A percentile compares a stretch with the other conserved stretches of the same genome.
phyloP scores from a whole-genome alignment of 345 rosid genomes.

The Eucalyptus pumila region DNA sequence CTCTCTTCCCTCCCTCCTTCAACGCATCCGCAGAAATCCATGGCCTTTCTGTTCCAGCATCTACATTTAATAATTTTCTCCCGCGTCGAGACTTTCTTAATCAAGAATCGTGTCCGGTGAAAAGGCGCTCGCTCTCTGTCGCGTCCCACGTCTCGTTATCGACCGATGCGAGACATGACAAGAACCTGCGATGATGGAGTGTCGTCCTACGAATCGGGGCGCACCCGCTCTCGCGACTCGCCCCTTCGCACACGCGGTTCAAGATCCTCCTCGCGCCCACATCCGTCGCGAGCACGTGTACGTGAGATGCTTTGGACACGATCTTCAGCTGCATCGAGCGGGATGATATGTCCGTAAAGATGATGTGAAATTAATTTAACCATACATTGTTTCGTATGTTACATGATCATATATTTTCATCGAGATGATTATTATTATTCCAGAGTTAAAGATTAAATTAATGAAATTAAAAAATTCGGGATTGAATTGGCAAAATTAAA shows the following conservation, averaged over 20 bases:
- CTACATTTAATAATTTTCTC: background rate
- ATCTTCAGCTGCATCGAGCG: background rate
- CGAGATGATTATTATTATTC: background rate
- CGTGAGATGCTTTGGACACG: background rate
- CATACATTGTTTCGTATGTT: background rate
- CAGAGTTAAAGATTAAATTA: background rate
- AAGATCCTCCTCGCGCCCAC: background rate
- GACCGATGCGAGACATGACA: background rate
- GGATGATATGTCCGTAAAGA: background rate
- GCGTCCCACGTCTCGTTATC: background rate
- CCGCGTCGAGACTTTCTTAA: background rate
- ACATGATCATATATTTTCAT: background rate
- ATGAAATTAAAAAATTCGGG: rapidly evolving
- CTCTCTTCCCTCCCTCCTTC: background rate
- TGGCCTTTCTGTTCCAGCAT: background rate
- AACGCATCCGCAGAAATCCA: background rate
- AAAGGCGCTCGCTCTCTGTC: background rate
- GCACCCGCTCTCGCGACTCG: background rate
- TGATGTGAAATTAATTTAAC: background rate
- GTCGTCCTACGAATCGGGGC: background rate
- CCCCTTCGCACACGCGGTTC: background rate
- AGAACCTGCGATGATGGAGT: background rate
- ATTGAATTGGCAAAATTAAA: background rate
- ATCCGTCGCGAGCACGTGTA: background rate
- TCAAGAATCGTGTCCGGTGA: background rate